Base-by-base conservation (phyloP, 257 asterid genomes). In the Ajuga chamaepitys region DNA sequence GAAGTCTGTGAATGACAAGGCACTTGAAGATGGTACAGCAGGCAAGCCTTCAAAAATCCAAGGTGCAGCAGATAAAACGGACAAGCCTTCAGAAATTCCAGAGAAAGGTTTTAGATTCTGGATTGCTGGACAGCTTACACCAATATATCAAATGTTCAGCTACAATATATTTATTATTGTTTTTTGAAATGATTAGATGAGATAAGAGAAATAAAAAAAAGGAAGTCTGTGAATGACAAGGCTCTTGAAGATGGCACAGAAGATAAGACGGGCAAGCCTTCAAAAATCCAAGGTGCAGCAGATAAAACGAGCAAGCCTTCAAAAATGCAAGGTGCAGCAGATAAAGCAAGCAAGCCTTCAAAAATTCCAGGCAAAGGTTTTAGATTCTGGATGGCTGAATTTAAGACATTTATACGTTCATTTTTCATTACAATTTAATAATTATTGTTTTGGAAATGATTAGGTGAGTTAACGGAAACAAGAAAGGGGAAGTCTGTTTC, bases 331-430 rank as follows among this genome's bases (percentile, higher is more conserved):
- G 67, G 37, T 30, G 4, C 37, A 30, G 37, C 37, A 30, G 37
- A 3, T 8, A 30, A 30, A 30, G 7, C 7, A 50, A 83, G 67
- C 35, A 76, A 69, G 66, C 75, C 80, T 71, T 64, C 82, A 30
- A 70, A 55, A 12, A 34, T 62, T 22, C 80, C 61, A 61, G 67
- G 37, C 68, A 73, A 82, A 86, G 96, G 97, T 87, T 57, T 51
- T 34, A 40, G 14, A 66, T 79, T 48, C 67, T 58, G 35, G 40
- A 72, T 41, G 50, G 62, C 55, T 38, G 45, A 10, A 26, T 17
- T 55, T 3, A 58, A 62, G 42, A 46, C 52, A 18, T 63, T 61
- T 22, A 21, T 47, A 22, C 52, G 25, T 60, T 70, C 14, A 42
- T 34, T 22, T 71, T 45, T 45, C 7, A 67, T 32, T 48, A 38